Evolutionary conservation across 306 rosid genomes (phyloP).

Genomic region (Datisca glomerata): DNA sequence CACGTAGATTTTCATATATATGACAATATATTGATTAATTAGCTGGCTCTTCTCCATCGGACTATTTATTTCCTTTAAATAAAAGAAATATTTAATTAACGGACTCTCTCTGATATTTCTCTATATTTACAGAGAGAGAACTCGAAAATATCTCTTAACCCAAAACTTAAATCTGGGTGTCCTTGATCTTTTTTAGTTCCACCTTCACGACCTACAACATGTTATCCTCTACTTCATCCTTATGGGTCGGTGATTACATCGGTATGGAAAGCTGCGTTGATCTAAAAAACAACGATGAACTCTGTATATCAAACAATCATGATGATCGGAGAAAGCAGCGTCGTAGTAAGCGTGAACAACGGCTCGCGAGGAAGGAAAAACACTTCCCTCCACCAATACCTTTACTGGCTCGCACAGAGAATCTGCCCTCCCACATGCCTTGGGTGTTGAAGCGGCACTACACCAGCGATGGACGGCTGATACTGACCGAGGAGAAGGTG

Average conservation of each 20-base stretch:
- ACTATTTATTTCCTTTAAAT: too few species aligned
- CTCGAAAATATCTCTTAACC: too few species aligned
- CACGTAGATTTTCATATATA: too few species aligned
- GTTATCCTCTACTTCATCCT: not conserved
- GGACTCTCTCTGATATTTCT: too few species aligned
- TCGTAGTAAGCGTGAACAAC: not conserved
- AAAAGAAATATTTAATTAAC: too few species aligned
- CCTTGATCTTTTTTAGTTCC: not conserved
- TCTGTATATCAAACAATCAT: too few species aligned
- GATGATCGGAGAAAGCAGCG: not conserved
- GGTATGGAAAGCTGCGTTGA: conserved; percentile 60
- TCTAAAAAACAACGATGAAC: conserved; percentile 8
- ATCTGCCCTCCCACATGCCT: conserved; percentile 47
- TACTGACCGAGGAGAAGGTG: conserved; percentile 50
- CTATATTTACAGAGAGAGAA: too few species aligned
- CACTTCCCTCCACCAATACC: conserved; percentile 69
- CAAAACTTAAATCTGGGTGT: not conserved
- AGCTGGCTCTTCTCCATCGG: too few species aligned
- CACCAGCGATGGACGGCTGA: conserved; percentile 49
- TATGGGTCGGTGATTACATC: conserved; percentile 27
- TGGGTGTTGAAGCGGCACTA: conserved; percentile 51
- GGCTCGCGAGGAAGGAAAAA: not conserved
- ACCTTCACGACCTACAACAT: too few species aligned
- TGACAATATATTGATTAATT: too few species aligned
- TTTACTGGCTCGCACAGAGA: conserved; percentile 40